phyloP scores from a whole-genome alignment of 1,284 basidiomycete genomes.

The Phellinidium pouzarii region DNA sequence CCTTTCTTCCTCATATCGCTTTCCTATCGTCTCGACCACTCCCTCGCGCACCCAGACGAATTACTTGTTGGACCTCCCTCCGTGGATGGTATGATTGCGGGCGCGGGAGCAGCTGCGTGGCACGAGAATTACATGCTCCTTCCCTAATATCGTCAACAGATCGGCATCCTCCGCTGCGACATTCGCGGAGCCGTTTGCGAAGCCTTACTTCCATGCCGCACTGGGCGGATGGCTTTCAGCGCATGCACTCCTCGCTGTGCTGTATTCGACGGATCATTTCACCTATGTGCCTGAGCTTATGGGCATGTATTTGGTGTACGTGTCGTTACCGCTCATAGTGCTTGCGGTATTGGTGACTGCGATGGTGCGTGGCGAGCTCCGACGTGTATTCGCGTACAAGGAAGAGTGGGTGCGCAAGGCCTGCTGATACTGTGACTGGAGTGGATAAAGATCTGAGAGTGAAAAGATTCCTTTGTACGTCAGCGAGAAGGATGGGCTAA shows the following conservation, averaged over 20 bases:
- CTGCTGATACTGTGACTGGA: not conserved
- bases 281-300: not conserved
- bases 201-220: slow-evolving; percentile 7
- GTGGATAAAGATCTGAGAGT: not conserved
- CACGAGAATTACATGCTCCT: not conserved
- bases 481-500: not conserved
- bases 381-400: slow-evolving; percentile 5
- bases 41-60: slow-evolving; percentile 2
- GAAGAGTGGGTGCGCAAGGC: not conserved
- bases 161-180: not conserved
- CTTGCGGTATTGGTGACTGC: not conserved
- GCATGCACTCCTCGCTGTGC: not conserved
- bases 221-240: not conserved
- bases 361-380: not conserved
- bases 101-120: not conserved
- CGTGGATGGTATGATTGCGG: not conserved
- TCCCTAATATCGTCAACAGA: not conserved
- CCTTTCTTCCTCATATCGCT: slow-evolving; percentile 2
- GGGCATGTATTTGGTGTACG: not conserved
- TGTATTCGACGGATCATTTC: not conserved
- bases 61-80: slow-evolving; percentile 6
- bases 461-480: not conserved
- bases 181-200: not conserved
- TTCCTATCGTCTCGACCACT: slow-evolving; percentile 8
- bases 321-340: not conserved